Conservation (phyloP, 2,329 filamentous ascomycete genomes). For the Aschersonia sp. region DNA sequence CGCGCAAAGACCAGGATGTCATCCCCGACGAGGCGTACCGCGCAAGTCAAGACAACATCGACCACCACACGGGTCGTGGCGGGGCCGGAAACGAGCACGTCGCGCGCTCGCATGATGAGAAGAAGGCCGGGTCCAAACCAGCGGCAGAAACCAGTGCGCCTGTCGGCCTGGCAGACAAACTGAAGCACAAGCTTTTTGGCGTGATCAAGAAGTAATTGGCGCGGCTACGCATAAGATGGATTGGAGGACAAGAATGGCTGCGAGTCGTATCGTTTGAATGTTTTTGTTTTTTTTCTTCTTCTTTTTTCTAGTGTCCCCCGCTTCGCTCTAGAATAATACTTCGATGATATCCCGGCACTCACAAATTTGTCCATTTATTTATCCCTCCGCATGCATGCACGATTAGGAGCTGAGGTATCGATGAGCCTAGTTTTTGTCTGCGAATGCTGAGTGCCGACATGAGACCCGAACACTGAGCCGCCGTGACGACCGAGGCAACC, state of each 20-base stretch:
- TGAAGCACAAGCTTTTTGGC: conserved; percentile 40
- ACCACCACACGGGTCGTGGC: conserved; percentile 45
- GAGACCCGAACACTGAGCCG: no score
- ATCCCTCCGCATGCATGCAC: neutral
- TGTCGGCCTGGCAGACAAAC: conserved; percentile 37
- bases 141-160: conserved; percentile 11
- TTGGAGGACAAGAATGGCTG: no score
- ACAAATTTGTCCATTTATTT: neutral
- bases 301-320: neutral
- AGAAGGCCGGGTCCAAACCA: conserved; percentile 12
- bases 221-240: neutral
- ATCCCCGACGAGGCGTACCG: conserved; percentile 38
- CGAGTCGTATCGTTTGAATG: no score
- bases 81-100: conserved; percentile 42
- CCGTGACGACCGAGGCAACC: no score
- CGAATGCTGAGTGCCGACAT: no score
- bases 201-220: conserved; percentile 29
- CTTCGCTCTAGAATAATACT: neutral
- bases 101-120: conserved; percentile 15
- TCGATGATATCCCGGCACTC: neutral
- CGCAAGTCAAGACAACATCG: conserved; percentile 28
- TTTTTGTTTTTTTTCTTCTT: neutral
- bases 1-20: conserved; percentile 35
- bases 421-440: no score
- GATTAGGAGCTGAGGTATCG: neutral